Base-by-base conservation (phyloP, 306 rosid genomes). In the Trifolium fragiferum region DNA sequence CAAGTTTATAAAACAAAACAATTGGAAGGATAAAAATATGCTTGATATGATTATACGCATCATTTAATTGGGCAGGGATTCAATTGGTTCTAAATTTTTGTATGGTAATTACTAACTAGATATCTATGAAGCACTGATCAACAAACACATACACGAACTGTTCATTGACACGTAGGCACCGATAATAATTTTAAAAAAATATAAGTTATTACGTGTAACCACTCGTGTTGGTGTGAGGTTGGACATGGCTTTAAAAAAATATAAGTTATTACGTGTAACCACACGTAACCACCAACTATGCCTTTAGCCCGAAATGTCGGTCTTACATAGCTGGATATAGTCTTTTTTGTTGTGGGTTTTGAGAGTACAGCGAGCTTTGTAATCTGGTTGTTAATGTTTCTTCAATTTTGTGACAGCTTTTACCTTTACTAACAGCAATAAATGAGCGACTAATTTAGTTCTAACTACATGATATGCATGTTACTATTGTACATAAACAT, bases 361-460 rank as follows among this genome's bases (percentile, higher is more conserved):
- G 43, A 15, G 54, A 4, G 19, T 16, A 72, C 37, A 15, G 16
- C 41, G 20, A 51, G 58, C 23, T 58, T 49, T 68, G 15, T 68
- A n/a, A 43, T 38, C 41, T 71, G 58, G 40, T 27, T 73, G 69
- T 70, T 43, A 8, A 12, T 16, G 37, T 18, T 12, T 41, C 46
- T 61, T 41, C n/a, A 43, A 35, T 32, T 63, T 16, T 54, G 7
- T 19, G 30, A 21, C 27, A 66, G 61, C 43, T 76, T 32, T 46
- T 59, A 14, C 23, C 33, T 15, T 47, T 30, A 30, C 4, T 30
- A 30, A 30, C 33, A 30, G 53, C 58, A 46, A 53, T 66, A 15
- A 47, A 78, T 66, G 50, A 55, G 72, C 67, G 18, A 41, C 77
- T 59, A 30, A 63, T 51, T 41, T 30, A 11, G 37, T 49, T 18